phyloP scores from a whole-genome alignment of 2,329 filamentous ascomycete species.

The Paraconiothyrium brasiliense region DNA sequence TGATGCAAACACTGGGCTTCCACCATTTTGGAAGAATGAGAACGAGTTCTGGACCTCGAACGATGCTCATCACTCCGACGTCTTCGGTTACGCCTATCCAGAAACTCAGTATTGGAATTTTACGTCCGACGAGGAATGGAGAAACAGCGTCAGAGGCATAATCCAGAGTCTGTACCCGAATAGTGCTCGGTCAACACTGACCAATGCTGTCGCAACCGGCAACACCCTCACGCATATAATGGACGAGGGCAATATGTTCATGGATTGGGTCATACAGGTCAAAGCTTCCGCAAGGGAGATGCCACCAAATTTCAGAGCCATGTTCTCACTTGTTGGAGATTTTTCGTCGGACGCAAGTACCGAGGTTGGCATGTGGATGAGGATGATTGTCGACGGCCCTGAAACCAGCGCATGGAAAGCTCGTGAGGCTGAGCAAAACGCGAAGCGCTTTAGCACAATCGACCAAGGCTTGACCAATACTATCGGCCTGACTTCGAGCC shows the following conservation, averaged over 20 bases:
- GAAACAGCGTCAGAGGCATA: slow-evolving; percentile 20
- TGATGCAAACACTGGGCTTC: slow-evolving; percentile 57
- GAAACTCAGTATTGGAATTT: slow-evolving; percentile 43
- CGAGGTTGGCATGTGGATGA: slow-evolving; percentile 40
- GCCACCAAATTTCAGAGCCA: slow-evolving; percentile 33
- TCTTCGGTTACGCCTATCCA: slow-evolving; percentile 46
- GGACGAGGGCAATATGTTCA: slow-evolving; percentile 24
- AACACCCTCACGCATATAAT: slow-evolving; percentile 7
- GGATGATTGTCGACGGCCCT: slow-evolving; percentile 29
- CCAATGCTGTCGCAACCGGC: slow-evolving; percentile 8
- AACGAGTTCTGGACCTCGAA: slow-evolving; percentile 43
- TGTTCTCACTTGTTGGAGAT: slow-evolving; percentile 31
- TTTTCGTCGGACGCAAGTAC: slow-evolving; percentile 26
- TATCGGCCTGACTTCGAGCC: slow-evolving; percentile 35
- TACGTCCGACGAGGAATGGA: slow-evolving; percentile 23
- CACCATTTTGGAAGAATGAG: slow-evolving; percentile 42
- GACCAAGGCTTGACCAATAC: slow-evolving; percentile 26
- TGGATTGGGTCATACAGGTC: slow-evolving; percentile 38
- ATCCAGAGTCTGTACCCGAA: slow-evolving; percentile 37
- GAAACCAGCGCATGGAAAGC: slow-evolving; percentile 54
- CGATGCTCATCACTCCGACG: slow-evolving; percentile 32
- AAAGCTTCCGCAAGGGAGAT: slow-evolving; percentile 19
- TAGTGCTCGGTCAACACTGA: slow-evolving; percentile 20
- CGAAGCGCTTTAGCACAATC: slow-evolving; percentile 49
- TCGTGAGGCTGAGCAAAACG: slow-evolving; percentile 56